Evolutionary conservation across 2,329 filamentous ascomycete species (phyloP).

Genomic region (Beauveria rudraprayagi): DNA sequence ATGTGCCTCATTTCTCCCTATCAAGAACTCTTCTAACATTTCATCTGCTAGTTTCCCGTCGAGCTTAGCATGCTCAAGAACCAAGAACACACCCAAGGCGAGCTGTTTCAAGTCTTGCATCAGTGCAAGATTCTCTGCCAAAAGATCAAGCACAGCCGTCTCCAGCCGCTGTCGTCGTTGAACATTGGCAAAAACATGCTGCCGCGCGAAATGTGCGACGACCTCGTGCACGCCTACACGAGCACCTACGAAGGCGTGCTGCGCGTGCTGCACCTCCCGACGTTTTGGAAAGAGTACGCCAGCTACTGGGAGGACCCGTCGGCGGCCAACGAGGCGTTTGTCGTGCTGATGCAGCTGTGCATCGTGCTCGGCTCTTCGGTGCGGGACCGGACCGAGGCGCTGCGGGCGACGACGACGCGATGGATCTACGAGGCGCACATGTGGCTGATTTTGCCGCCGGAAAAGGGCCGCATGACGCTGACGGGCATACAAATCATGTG

Average conservation of each 20-base stretch:
- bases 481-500: conserved; percentile 43
- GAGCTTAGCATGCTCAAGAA: conserved; percentile 21
- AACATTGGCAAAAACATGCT: conserved; percentile 34
- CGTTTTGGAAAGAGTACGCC: conserved; percentile 47
- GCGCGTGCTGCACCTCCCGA: conserved; percentile 49
- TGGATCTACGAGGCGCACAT: conserved; percentile 47
- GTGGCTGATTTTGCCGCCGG: conserved; percentile 39
- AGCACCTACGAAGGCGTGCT: conserved; percentile 48
- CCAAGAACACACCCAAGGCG: conserved; percentile 20
- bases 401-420: conserved; percentile 34
- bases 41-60: conserved; percentile 20
- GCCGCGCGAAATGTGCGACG: conserved; percentile 34
- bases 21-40: neutral
- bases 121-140: conserved; percentile 35
- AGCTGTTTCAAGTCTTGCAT: conserved; percentile 25
- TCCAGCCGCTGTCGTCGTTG: conserved; percentile 25
- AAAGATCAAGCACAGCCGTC: conserved; percentile 33
- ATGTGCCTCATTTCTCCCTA: neutral
- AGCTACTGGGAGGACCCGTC: conserved; percentile 38
- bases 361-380: conserved; percentile 43
- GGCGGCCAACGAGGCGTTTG: conserved; percentile 32
- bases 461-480: conserved; percentile 42
- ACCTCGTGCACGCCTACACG: conserved; percentile 45
- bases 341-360: conserved; percentile 46
- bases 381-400: conserved; percentile 36